A percentile compares a stretch with the other conserved stretches of the same genome.
Evolutionary conservation across 331 rosid genomes (phyloP).

Genomic region (Cucumis variabilis): DNA sequence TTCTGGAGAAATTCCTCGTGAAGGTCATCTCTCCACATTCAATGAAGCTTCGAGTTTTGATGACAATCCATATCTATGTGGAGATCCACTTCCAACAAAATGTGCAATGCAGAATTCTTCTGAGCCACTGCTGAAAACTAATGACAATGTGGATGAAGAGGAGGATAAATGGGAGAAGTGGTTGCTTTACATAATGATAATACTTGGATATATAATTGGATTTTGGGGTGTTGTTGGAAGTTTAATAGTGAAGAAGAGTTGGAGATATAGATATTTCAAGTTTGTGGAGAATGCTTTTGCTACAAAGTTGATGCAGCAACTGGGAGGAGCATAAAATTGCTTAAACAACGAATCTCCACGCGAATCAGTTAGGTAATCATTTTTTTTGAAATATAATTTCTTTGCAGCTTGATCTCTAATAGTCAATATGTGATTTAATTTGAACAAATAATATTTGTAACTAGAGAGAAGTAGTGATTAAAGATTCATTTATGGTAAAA

Average conservation of each 20-base stretch:
- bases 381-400: no score
- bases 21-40: no score
- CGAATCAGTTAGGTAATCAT: not conserved
- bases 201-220: constrained; percentile 28
- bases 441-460: no score
- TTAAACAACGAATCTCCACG: not conserved
- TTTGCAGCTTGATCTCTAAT: no score
- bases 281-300: not conserved
- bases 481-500: no score
- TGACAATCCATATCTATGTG: no score
- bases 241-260: constrained; percentile 3
- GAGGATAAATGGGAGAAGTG: not conserved
- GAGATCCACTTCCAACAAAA: not conserved
- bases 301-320: not conserved
- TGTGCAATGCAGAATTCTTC: not conserved
- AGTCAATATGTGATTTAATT: no score
- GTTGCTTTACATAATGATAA: not conserved
- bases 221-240: constrained; percentile 32
- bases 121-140: not conserved
- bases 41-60: no score
- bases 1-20: no score
- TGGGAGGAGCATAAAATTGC: not conserved
- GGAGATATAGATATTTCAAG: constrained; percentile 33
- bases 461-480: no score
- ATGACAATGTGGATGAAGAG: not conserved